Base-by-base conservation (phyloP, 2,329 filamentous ascomycete genomes). In the Fusarium veterinarium region DNA sequence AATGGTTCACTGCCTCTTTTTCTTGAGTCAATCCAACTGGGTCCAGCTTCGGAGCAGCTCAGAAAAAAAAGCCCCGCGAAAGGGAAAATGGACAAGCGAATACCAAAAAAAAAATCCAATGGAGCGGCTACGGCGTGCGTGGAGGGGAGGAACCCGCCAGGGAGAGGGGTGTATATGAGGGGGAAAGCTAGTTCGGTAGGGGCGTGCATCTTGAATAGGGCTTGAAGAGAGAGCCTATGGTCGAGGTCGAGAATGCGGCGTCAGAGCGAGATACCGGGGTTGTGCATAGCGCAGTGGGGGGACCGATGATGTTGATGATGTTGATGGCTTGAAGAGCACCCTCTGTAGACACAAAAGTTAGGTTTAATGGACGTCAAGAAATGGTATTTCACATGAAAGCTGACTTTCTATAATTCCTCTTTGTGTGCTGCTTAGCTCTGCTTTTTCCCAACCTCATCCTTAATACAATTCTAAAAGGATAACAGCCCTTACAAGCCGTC, bases 121-220 rank as follows among this genome's bases (percentile, higher is more conserved):
- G 69, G 74, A 76, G 72, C 73, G 74, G 74, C 74, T 76, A 70
- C 74, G 64, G 67, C 56, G 61, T 71, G 65, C 61, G 62, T 67
- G 58, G 68, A 60, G 46, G 60, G 40, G 60, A 45, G 42, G 52
- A 28, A 40, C 38, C 38, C 9, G 31, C 62, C 55, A 67, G 74
- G 70, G 63, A 68, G 69, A 68, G 71, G 65, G 59, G 64, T 75
- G 71, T 42, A 55, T 49, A 56, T 60, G 61, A 72, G 64, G 69
- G 65, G 61, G 55, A 66, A 57, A 55, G 58, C 44, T 59, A 59
- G 70, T 38, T 52, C 41, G 31, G 67, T 65, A 58, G 60, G 60
- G 56, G 61, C 16, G 64, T 70, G 33, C 28, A 61, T 62, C 58
- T 52, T 41, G 45, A 73, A 52, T 74, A 73, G 64, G 74, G 74